Base-by-base conservation (phyloP, 441 rosid genomes). In the Corymbia citriodora region DNA sequence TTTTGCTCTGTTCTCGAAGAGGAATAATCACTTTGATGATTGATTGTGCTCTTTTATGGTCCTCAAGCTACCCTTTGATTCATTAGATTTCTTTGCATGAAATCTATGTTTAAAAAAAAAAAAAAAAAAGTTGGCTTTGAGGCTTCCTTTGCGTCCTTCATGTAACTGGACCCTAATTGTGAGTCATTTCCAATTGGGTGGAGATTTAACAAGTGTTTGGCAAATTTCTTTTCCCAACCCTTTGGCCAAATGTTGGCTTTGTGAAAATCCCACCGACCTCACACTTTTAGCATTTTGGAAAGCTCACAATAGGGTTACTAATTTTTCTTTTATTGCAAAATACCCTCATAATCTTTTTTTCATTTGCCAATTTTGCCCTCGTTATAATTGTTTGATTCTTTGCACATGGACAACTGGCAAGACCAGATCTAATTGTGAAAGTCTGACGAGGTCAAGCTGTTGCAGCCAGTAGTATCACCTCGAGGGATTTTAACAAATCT, bases 1-100 rank as follows among this genome's bases (percentile, higher is more conserved):
- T 52, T 89, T 55, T 74, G 52, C n/a, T 49, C 54, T 83, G 50
- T 50, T 57, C 36, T 45, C 88, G 88, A 88, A 89, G 87, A 87
- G 88, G 92, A 93, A 90, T 90, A 87, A 91, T 90, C 57, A 87
- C 89, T 91, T 91, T 72, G 89, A 92, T 92, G 93, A 93, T 92
- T 90, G 90, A 81, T 65, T 87, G 90, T 89, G 89, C 10, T 79
- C 85, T 79, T 79, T 90, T 68, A 89, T 54, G 27, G 48, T 49
- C 82, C 89, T 79, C 85, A 79, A 88, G 90, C 85, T 87, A 31
- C 59, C 85, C 52, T 89, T 57, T 88, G 74, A 49, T 89, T 83
- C 74, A 88, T 49, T 49, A 33, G 87, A 61, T 50, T 85, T 85
- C 90, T 88, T 92, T 92, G 88, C 90, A 91, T 94, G 94, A 92